Percentiles rank a stretch among this genome's conserved stretches.
phyloP scores from a whole-genome alignment of 805 yeast genomes.

The Candida odintsovae region DNA sequence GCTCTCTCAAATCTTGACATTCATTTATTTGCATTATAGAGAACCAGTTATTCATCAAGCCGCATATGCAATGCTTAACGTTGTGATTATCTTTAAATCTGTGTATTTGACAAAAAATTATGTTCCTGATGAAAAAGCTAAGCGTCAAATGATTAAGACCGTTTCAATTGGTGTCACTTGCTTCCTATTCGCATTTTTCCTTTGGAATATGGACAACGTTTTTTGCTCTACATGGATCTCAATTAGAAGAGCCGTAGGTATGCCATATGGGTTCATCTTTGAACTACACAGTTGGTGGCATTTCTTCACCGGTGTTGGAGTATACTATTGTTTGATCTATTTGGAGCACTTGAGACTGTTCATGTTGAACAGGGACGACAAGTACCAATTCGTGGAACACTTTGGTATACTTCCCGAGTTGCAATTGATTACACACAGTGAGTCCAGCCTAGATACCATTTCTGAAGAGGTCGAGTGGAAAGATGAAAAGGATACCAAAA shows the following conservation, averaged over 20 bases:
- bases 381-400: constrained; percentile 52
- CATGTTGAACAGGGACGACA: constrained; percentile 46
- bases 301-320: constrained; percentile 72
- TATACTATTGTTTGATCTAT: constrained; percentile 72
- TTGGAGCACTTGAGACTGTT: constrained; percentile 66
- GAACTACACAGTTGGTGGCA: constrained; percentile 99
- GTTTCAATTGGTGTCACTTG: constrained; percentile 51
- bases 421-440: background rate
- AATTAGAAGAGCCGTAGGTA: constrained; percentile 54
- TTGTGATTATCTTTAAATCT: constrained; percentile 57
- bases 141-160: constrained; percentile 42
- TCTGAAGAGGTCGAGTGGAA: background rate
- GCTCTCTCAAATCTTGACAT: constrained; percentile 56
- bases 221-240: constrained; percentile 43
- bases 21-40: constrained; percentile 60
- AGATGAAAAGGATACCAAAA: background rate
- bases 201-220: constrained; percentile 84
- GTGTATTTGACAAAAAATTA: constrained; percentile 41
- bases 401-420: constrained; percentile 48
- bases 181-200: constrained; percentile 64
- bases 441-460: background rate
- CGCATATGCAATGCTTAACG: constrained; percentile 70
- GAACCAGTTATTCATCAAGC: constrained; percentile 83
- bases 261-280: constrained; percentile 73
- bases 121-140: constrained; percentile 44